Conservation (phyloP, 371 early-diverging fungal genomes). For the Mucor piriformis region DNA sequence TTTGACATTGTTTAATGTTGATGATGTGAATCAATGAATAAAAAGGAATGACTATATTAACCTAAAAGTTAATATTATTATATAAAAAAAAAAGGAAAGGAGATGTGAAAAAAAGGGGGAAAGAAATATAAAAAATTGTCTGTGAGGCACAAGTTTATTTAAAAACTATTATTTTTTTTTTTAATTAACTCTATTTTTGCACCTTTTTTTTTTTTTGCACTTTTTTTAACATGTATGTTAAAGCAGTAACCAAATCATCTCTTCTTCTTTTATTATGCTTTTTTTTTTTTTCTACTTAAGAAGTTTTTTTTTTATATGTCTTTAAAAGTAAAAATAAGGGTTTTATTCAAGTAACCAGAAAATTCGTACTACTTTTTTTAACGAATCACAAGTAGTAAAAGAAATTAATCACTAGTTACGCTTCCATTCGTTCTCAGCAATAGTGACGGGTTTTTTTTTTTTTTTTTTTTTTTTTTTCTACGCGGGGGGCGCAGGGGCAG, state of each 20-base stretch:
- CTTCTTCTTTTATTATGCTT: neutral
- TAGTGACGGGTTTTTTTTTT: too few relatives aligned
- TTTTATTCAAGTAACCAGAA: too few relatives aligned
- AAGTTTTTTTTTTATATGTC: too few relatives aligned
- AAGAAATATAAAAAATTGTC: neutral
- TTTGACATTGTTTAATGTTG: slow-evolving; percentile 26
- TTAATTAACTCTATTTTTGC: neutral
- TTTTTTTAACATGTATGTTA: neutral
- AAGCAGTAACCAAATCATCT: neutral
- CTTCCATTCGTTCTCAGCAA: too few relatives aligned
- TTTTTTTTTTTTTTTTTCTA: too few relatives aligned
- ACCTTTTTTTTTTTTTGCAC: neutral
- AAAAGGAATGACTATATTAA: neutral
- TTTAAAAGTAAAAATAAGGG: too few relatives aligned
- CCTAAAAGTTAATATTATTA: neutral
- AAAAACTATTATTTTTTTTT: neutral
- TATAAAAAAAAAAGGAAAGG: slow-evolving; percentile 1
- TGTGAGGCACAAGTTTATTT: slow-evolving; percentile 6
- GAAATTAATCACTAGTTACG: too few relatives aligned
- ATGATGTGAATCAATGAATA: neutral
- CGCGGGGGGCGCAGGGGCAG: too few relatives aligned
- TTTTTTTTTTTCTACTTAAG: neutral
- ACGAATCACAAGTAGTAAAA: too few relatives aligned
- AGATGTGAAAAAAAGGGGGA: slow-evolving; percentile 5
- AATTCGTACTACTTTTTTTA: too few relatives aligned